Percentiles rank a stretch among this genome's conserved stretches.
phyloP scores from a whole-genome alignment of 2,329 filamentous ascomycete genomes.

The Pyrenophora teres region DNA sequence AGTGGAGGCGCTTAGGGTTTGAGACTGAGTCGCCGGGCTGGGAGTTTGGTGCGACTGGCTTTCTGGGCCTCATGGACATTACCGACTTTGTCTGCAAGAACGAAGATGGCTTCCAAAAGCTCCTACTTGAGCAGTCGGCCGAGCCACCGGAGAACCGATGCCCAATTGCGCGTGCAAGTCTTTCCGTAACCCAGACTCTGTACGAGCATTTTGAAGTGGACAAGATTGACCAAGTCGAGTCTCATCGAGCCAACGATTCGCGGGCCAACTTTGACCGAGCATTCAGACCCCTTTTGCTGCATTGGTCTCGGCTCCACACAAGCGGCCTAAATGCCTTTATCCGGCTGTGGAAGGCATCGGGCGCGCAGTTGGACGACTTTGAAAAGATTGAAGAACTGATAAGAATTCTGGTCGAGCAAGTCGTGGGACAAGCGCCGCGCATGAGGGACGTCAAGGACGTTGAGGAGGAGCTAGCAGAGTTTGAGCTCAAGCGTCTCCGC shows the following conservation, averaged over 20 bases:
- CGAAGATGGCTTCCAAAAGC: slow-evolving; percentile 89
- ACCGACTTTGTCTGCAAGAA: slow-evolving; percentile 91
- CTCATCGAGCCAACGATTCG: slow-evolving; percentile 76
- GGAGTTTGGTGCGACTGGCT: slow-evolving; percentile 86
- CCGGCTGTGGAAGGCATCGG: slow-evolving; percentile 88
- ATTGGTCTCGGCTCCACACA: slow-evolving; percentile 91
- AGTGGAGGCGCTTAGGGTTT: slow-evolving; percentile 92
- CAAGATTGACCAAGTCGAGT: slow-evolving; percentile 77
- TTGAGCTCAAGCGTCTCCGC: slow-evolving; percentile 77
- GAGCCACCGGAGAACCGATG: slow-evolving; percentile 74
- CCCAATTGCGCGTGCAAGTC: slow-evolving; percentile 82
- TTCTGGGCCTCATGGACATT: slow-evolving; percentile 95
- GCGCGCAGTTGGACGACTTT: slow-evolving; percentile 83
- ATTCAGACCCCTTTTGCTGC: slow-evolving; percentile 84
- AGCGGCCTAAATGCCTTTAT: slow-evolving; percentile 86
- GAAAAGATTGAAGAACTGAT: slow-evolving; percentile 91
- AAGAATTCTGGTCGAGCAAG: slow-evolving; percentile 85
- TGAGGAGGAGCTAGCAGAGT: slow-evolving; percentile 85
- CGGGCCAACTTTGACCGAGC: slow-evolving; percentile 80
- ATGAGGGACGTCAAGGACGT: slow-evolving; percentile 84
- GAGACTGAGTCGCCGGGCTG: slow-evolving; percentile 83
- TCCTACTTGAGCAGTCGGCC: slow-evolving; percentile 84
- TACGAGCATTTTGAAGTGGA: slow-evolving; percentile 97
- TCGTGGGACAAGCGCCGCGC: slow-evolving; percentile 79
- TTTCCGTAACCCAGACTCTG: slow-evolving; percentile 83